Evolutionary conservation across 257 asterid species (phyloP), one percentile per base, ranked within the genome.

Genomic region (Misopates orontium): DNA sequence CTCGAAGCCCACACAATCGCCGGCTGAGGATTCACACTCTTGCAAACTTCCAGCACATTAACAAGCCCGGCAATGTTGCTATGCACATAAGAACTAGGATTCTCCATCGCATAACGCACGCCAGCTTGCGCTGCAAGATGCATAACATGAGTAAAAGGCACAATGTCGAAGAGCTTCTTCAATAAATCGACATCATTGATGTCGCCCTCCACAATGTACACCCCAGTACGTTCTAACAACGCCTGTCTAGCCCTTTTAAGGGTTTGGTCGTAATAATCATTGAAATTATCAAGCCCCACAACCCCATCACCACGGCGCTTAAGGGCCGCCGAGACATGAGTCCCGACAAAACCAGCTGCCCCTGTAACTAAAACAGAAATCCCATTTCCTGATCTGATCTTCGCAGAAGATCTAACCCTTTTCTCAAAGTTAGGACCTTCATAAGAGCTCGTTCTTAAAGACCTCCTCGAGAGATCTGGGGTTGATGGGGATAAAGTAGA

Each of bases 61-160:
- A 93, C 98, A 0, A 93, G 73, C 32, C 98, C 98, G 0, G 98
- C 98, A n/a, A 93, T 93, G 69, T 93, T 93, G 71, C 97, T 89
- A 67, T 89, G 98, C 19, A 90, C 96, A 69, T 93, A 93, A 3
- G 98, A 93, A 70, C 96, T 75, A n/a, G 98, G 98, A 79, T 93
- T 93, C 75, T 89, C 91, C 98, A 93, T 89, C n/a, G 98, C 98
- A 20, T 93, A 93, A 1, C 97, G 70, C 0, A 93, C 98, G 1
- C 98, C 98, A 0, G 98, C 98, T 76, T 92, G 98, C 0, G 98
- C 98, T 1, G 98, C 98, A 42, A 93, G 80, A 79, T 93, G 98
- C 98, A 93, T 93, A 45, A 93, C 97, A 72, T 93, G 98, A 55
- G 86, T 87, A 65, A 90, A 93, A 36, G 87, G 88, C 14, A 90